Percentiles rank a stretch among this genome's conserved stretches.
Evolutionary conservation across 352 stramenopile species (phyloP).

Genomic region (Phytophthora constricta): DNA sequence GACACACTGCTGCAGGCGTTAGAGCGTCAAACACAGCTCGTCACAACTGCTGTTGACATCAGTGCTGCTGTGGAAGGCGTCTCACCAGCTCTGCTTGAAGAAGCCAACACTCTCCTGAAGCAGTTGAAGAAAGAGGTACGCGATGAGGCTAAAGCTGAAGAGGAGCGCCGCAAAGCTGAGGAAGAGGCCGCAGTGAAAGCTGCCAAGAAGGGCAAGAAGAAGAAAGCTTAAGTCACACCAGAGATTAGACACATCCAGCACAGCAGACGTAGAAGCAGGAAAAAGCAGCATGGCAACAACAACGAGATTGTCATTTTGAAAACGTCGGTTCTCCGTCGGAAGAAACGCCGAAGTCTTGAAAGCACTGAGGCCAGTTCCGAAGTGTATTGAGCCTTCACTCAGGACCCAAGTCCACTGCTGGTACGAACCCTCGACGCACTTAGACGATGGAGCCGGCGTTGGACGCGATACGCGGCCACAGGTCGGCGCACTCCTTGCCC

Average conservation of each 20-base stretch:
- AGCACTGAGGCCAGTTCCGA: neutral
- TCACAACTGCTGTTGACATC: conserved; percentile 61
- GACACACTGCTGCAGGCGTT: conserved; percentile 73
- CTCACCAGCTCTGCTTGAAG: conserved; percentile 62
- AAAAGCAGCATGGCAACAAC: conserved; percentile 31
- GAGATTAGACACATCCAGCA: too few species aligned
- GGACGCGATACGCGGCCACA: conserved; percentile 99
- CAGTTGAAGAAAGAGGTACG: conserved; percentile 86
- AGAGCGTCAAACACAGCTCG: conserved; percentile 60
- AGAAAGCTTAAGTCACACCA: conserved; percentile 73
- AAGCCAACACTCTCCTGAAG: conserved; percentile 62
- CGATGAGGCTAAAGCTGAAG: conserved; percentile 77
- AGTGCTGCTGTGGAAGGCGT: conserved; percentile 55
- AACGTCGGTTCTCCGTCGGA: conserved; percentile 29
- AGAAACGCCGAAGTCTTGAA: conserved; percentile 9
- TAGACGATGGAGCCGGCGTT: conserved; percentile 99
- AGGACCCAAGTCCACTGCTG: neutral
- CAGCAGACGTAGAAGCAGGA: neutral
- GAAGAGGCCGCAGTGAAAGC: conserved; percentile 79
- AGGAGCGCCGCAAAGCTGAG: conserved; percentile 72
- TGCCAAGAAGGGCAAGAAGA: conserved; percentile 85
- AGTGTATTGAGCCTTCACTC: neutral
- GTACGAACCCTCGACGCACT: conserved; percentile 39
- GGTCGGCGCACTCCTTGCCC: conserved; percentile 99
- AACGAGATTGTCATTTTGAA: conserved; percentile 42